Percentiles rank a stretch among this genome's conserved stretches.
Evolutionary conservation across 495 filamentous ascomycete species (phyloP).

Genomic region (Penicillium antarcticum): DNA sequence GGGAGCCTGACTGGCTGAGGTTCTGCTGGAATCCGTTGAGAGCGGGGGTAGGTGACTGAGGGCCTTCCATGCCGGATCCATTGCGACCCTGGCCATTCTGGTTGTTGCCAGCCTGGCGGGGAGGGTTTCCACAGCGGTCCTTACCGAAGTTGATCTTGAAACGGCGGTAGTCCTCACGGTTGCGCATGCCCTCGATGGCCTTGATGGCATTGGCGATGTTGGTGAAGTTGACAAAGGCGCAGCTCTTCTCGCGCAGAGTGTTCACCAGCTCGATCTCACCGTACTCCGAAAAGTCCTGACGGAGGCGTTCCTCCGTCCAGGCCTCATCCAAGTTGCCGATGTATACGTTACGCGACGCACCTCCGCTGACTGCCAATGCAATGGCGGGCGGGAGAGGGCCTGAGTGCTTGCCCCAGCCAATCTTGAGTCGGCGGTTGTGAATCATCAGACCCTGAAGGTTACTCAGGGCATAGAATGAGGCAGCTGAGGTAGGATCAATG

Average conservation of each 20-base stretch:
- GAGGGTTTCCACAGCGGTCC: conserved; percentile 94
- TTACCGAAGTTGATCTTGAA: conserved; percentile 99
- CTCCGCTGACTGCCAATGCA: conserved; percentile 88
- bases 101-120: conserved; percentile 68
- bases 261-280: conserved; percentile 98
- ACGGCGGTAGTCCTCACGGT: conserved; percentile 91
- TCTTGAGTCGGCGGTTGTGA: conserved; percentile 95
- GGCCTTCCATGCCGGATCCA: conserved; percentile 49
- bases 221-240: conserved; percentile 98
- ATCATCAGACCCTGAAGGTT: conserved; percentile 98
- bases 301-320: conserved; percentile 91
- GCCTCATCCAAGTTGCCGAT: conserved; percentile 96
- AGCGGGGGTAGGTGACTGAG: conserved; percentile 58
- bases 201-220: conserved; percentile 99
- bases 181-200: conserved; percentile 91
- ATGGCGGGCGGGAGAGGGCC: conserved; percentile 95
- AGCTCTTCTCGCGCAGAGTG: conserved; percentile 95
- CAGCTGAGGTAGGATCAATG: conserved; percentile 96
- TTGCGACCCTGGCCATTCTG: conserved; percentile 48
- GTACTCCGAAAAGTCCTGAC: conserved; percentile 96
- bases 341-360: conserved; percentile 95
- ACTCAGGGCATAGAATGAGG: conserved; percentile 95
- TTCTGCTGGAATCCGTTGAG: conserved; percentile 49
- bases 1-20: conserved; percentile 59
- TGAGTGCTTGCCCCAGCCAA: conserved; percentile 99